Evolutionary conservation across 441 rosid species (phyloP), one percentile per base, ranked within the genome.

Genomic region (Jatropha podagrica): DNA sequence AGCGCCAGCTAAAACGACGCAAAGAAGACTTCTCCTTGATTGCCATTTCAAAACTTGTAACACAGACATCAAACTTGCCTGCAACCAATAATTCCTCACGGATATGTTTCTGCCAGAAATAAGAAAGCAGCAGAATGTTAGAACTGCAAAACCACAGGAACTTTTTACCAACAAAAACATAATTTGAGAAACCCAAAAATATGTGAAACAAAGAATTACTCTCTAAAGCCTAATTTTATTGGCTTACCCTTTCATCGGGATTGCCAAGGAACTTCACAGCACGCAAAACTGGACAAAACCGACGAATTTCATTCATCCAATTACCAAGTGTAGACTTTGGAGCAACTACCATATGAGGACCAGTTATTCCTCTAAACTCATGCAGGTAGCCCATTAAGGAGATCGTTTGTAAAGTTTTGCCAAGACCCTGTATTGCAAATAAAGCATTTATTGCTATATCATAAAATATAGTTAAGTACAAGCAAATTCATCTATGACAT

Each of bases 321-420:
- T 96, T 96, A 71, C 99, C 99, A 83, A 96, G 97, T 46, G 99
- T 96, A 81, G 99, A 96, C 83, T 96, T 96, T 64, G 99, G 98
- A 71, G 99, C 98, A 87, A 96, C 99, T 55, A 96, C 99, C 99
- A 96, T 92, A 78, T 94, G 98, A 73, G 99, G 99, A 77, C 98
- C 98, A 74, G 89, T 87, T 69, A 96, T 96, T 87, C 97, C 98
- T 78, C 95, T 83, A 80, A 91, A 96, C 77, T 96, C 98, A 20
- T 94, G 97, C 82, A 96, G 88, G 82, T 94, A 96, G 26, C 97
- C 99, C 88, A 96, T 48, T 68, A 96, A 85, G 56, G 99, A 96
- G 74, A 96, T 96, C 4, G 99, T 96, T 85, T 94, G 99, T 82
- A 96, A 88, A n/a, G 99, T 96, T 89, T 96, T 96, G 41, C 99